Percentiles rank a stretch among this genome's conserved stretches.
These are phyloP conservation scores for Microsporum audouinii DNA, from an alignment of 2,329 filamentous ascomycete genomes.

Conservation along the genomic window DNA sequence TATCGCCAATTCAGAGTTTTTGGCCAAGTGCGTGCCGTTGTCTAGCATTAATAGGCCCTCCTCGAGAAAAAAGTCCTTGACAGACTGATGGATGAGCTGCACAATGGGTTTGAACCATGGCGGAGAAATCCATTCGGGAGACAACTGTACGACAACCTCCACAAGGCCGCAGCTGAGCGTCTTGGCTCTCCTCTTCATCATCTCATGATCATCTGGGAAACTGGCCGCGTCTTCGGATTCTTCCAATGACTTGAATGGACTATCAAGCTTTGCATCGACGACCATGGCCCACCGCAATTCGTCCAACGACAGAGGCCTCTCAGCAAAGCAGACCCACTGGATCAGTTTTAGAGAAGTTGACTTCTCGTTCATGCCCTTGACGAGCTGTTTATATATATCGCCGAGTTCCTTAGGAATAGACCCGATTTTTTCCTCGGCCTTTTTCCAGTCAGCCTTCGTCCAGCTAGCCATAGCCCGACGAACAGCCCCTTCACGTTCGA, in stretches of 20 bases:
- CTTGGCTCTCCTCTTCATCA: background rate
- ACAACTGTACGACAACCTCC: background rate
- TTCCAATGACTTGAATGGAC: background rate
- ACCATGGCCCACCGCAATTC: background rate
- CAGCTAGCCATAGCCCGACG: background rate
- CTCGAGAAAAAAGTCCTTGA: background rate
- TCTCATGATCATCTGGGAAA: background rate
- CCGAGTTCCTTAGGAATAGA: background rate
- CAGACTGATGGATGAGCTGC: background rate
- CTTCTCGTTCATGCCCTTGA: background rate
- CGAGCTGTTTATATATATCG: background rate
- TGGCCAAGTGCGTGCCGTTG: background rate
- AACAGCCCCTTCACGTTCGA: background rate
- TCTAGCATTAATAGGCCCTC: background rate
- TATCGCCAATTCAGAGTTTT: background rate
- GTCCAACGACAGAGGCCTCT: background rate
- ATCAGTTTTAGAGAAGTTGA: background rate
- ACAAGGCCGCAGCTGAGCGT: background rate
- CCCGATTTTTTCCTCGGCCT: background rate
- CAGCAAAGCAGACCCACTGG: background rate
- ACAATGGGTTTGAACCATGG: background rate
- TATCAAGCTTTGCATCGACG: background rate
- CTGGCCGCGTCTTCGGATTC: background rate
- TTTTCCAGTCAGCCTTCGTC: background rate
- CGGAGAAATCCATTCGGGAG: background rate